Percentiles rank a stretch among this genome's conserved stretches.
Conservation (phyloP, 148 eudicot species). For the Pouteria glomerata region DNA sequence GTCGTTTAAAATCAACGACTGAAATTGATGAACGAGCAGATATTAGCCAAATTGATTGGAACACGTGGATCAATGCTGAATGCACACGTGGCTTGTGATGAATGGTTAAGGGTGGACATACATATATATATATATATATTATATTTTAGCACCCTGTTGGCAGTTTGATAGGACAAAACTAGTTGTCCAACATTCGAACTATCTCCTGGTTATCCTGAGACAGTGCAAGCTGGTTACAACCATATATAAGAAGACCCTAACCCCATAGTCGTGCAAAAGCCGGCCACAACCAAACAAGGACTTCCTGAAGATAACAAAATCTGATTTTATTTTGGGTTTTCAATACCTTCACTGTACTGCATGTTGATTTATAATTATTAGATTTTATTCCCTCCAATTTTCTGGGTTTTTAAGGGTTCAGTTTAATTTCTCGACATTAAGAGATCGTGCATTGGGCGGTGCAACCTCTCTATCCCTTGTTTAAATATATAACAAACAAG, state of each 20-base stretch:
- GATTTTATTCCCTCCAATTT: constrained; percentile 1
- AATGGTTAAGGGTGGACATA: not conserved
- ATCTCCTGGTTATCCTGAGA: not conserved
- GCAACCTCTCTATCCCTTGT: not conserved
- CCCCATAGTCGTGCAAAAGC: constrained; percentile 9
- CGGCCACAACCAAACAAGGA: constrained; percentile 7
- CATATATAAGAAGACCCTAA: not conserved
- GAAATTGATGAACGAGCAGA: too few relatives aligned
- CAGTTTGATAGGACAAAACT: constrained; percentile 4
- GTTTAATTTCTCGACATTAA: not conserved
- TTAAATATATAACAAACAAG: too few relatives aligned
- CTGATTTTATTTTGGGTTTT: too few relatives aligned
- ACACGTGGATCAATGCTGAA: not conserved
- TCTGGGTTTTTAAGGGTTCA: not conserved
- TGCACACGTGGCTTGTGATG: not conserved
- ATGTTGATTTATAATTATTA: too few relatives aligned
- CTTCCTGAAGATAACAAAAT: too few relatives aligned
- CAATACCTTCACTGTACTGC: too few relatives aligned
- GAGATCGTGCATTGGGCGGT: constrained; percentile 5
- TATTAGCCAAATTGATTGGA: too few relatives aligned
- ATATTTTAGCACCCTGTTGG: too few relatives aligned
- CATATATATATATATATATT: too few relatives aligned
- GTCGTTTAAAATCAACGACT: too few relatives aligned
- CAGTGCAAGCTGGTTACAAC: not conserved
- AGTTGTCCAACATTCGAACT: constrained; percentile 1